Base-by-base conservation (phyloP, 768 basidiomycete species). In the Mycena vulgaris region DNA sequence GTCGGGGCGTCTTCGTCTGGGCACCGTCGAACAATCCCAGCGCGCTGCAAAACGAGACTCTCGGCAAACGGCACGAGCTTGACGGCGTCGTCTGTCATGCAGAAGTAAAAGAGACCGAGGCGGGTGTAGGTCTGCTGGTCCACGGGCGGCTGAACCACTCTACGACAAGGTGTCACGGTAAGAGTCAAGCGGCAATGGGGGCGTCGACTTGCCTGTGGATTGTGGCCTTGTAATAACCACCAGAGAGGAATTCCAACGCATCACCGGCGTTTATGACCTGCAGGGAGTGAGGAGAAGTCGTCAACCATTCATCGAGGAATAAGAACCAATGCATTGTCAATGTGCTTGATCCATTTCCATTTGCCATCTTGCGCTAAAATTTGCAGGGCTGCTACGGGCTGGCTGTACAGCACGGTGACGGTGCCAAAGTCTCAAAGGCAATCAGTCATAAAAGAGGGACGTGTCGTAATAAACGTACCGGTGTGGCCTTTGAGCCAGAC, bases 401-500 rank as follows among this genome's bases (percentile, higher is more conserved):
- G 90, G 53, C 87, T 88, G 83, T 87, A 91, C 3, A 92, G 77
- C 45, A 91, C 85, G 2, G 87, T 89, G 53, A 92, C 79, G 13
- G 82, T 84, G 10, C 88, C 89, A 61, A 89, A 83, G 77, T 91
- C 90, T 83, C 35, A 5, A 59, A 33, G 11, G 3, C 16, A 19
- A 17, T 25, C 25, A 23, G 52, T 62, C 27, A 53, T 19, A 51
- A 25, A 27, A 28, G 19, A 39, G 3, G 27, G n/a, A n/a, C 14
- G 8, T 1, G 27, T n/a, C 1, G 3, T 19, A 21, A 14, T 25
- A 13, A 7, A 25, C 75, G 9, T 51, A 88, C 89, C 89, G 0
- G 86, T 88, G 69, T 91, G 89, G 2, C 89, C 89, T 67, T 91
- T 89, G 13, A 89, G 78, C 88, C 87, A 90, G 21, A 90, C 87